Base-by-base conservation (phyloP, 2,329 filamentous ascomycete genomes). In the Hypomyces rosellus region DNA sequence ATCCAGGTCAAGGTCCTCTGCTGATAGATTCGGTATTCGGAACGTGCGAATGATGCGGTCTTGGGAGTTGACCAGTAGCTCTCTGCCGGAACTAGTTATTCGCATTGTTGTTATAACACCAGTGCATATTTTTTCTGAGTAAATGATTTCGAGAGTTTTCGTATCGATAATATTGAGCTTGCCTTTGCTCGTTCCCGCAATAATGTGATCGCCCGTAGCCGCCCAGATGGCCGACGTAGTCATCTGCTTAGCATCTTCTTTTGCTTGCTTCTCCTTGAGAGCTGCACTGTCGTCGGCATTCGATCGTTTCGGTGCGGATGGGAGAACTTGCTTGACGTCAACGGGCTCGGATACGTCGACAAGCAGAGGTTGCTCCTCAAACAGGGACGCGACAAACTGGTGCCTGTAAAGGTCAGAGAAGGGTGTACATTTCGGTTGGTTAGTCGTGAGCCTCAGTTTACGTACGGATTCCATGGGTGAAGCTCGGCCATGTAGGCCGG, bases 401-500 rank as follows among this genome's bases (percentile, higher is more conserved):
- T 89, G 77, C 65, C 88, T 92, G 60, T n/a, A 37, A 48, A 51
- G 20, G 55, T 66, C 50, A 67, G 58, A 49, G 58, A 49, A 48
- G 34, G 18, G n/a, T 5, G 40, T 20, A 1, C 39, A 20, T 15
- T 6, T 30, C 25, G 9, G 4, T 30, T 30, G 8, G 6, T 30
- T 30, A 5, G 34, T 25, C 8, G 16, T 8, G 16, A 4, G 11
- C 4, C 1, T 5, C 11, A 18, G 34, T 20, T 20, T 20, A 58
- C 67, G 52, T 74, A 93, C 88, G 90, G 87, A 57, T 96, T 89
- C 71, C 82, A 86, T 4, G 93, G 92, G 68, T 99, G 89, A 50
- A 99, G 75, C 70, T 99, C 93, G 3, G 92, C 95, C 60, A 95
- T 95, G 71, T 96, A 99, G 34, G 96, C 88, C 1, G 92, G 90